Evolutionary conservation across 2,329 filamentous ascomycete species (phyloP).

Genomic region (Cyphellophora europaea): DNA sequence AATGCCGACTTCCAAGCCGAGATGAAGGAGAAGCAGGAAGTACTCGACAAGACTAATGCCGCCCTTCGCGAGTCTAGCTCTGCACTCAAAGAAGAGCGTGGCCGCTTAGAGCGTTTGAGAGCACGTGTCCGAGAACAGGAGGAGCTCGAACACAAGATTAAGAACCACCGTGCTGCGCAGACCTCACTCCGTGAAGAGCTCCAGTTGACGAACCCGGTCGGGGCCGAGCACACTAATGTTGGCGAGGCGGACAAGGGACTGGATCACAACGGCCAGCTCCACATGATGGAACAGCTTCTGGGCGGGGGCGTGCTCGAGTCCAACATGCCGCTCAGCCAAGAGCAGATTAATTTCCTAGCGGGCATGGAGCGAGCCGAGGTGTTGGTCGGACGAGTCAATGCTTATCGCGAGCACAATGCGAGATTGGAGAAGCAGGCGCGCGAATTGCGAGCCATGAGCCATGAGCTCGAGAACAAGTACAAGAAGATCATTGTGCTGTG

Average conservation of each 20-base stretch:
- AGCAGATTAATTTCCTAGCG: conserved; percentile 33
- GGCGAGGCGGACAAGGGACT: conserved; percentile 39
- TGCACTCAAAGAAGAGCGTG: conserved; percentile 67
- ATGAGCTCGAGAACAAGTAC: conserved; percentile 79
- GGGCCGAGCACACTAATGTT: conserved; percentile 27
- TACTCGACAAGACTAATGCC: conserved; percentile 71
- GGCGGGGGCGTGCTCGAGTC: conserved; percentile 26
- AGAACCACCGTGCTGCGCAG: conserved; percentile 66
- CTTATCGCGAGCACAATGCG: conserved; percentile 60
- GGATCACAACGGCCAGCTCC: conserved; percentile 26
- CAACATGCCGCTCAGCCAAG: conserved; percentile 29
- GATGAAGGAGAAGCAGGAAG: conserved; percentile 72
- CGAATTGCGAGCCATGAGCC: conserved; percentile 66
- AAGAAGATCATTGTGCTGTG: conserved; percentile 80
- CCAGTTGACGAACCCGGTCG: conserved; percentile 24
- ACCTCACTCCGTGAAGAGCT: conserved; percentile 57
- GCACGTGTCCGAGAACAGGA: conserved; percentile 53
- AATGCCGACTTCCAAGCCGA: conserved; percentile 71
- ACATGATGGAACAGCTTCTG: conserved; percentile 27
- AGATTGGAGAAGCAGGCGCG: conserved; percentile 58
- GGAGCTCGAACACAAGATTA: conserved; percentile 60
- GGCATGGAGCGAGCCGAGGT: conserved; percentile 50
- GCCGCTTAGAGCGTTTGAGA: conserved; percentile 62
- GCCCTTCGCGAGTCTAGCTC: conserved; percentile 73
- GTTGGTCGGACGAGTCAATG: conserved; percentile 59